Base-by-base conservation (phyloP, 352 stramenopile genomes). In the Phytopythium mirpurense region DNA sequence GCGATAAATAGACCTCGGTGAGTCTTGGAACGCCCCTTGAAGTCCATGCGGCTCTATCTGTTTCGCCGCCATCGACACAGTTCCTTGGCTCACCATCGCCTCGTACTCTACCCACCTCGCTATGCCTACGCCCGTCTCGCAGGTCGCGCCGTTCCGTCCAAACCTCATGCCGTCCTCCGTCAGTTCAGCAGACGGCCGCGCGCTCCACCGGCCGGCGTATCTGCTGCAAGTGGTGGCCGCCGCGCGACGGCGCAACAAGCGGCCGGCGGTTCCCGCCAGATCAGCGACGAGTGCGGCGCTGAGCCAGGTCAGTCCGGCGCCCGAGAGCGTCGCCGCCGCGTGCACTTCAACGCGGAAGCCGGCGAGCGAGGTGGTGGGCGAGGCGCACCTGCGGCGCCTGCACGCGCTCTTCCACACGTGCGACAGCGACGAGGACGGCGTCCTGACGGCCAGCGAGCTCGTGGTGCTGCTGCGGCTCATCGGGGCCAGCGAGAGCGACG, bases 361-460 rank as follows among this genome's bases (percentile, higher is more conserved):
- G 24, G 11, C 37, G 1, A 8, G 16, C 5, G 51, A 62, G 43
- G 46, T 60, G 21, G 51, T 66, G 3, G 56, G 47, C 3, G 60
- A 68, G 23, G 59, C 69, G 31, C 65, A 76, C 19, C 45, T 72
- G 48, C 45, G 55, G 15, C 59, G 62, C 2, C 31, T 76, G 37
- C 58, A 51, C 35, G 36, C 54, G 3, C 44, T 82, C 1, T 76
- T 82, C 34, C 51, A 64, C 32, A 55, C 57, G 4, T 70, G 68
- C 44, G 65, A 78, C 19, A 41, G 51, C 19, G 57, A 82, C 16
- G 63, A 72, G 27, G 63, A 83, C 50, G 66, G 66, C 35, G 56
- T 67, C 2, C 5, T 78, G 21, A 67, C 59, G 3, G 15, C 50
- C 0, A 64, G 53, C 2, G 67, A 79, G 15, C 49, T 76, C 11